Percentiles rank a stretch among this genome's conserved stretches.
Evolutionary conservation across 2,329 filamentous ascomycete genomes (phyloP).

Genomic region (Helminthosporium solani): DNA sequence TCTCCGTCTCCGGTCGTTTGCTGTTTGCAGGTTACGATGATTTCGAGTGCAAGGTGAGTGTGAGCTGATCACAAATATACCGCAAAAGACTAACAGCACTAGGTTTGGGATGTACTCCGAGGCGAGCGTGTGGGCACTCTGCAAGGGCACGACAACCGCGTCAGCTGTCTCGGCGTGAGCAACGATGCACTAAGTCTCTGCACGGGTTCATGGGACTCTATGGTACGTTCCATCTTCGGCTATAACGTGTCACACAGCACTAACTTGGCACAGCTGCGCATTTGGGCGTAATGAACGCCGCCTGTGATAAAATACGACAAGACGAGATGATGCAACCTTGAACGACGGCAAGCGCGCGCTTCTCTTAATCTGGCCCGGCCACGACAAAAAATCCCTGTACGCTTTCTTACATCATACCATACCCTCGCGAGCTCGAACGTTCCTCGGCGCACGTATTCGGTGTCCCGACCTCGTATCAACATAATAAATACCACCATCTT

Average conservation of each 20-base stretch:
- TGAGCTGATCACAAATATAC: constrained; percentile 7
- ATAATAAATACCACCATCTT: constrained; percentile 38
- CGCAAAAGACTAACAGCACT: constrained; percentile 42
- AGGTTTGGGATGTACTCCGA: constrained; percentile 98
- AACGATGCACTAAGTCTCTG: constrained; percentile 99
- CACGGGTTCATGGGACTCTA: constrained; percentile 98
- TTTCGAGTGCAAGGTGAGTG: constrained; percentile 96
- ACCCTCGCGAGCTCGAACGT: constrained; percentile 24
- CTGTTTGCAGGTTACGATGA: constrained; percentile 98
- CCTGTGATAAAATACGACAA: constrained; percentile 22
- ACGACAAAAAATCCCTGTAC: constrained; percentile 29
- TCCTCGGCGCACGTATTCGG: constrained; percentile 19
- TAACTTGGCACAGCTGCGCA: constrained; percentile 48
- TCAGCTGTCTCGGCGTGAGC: constrained; percentile 97
- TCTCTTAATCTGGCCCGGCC: constrained; percentile 24
- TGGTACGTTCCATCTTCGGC: constrained; percentile 65
- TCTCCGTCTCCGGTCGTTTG: constrained; percentile 91
- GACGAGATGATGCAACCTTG: constrained; percentile 33
- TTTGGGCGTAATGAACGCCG: constrained; percentile 50
- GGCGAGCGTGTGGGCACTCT: constrained; percentile 96
- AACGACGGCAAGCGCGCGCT: constrained; percentile 32
- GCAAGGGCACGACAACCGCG: constrained; percentile 96
- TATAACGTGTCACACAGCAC: constrained; percentile 13
- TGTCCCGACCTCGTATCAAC: constrained; percentile 24
- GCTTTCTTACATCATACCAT: constrained; percentile 35